Conservation (phyloP, 345 rosid species). For the Diplotaxis tenuifolia region DNA sequence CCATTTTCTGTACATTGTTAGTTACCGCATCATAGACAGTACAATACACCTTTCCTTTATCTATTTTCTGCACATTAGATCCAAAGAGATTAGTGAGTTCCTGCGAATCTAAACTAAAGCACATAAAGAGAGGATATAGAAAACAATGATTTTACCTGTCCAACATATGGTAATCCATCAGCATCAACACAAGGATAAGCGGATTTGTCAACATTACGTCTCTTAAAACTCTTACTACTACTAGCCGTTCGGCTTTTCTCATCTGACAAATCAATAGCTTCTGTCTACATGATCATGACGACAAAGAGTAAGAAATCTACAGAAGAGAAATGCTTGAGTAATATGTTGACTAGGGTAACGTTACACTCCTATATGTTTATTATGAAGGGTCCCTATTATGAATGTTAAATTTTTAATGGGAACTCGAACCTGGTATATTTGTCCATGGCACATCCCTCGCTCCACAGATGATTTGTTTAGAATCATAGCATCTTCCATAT, state of each 20-base stretch:
- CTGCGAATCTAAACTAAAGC: not conserved
- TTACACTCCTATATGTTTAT: not conserved
- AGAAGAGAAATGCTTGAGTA: not conserved
- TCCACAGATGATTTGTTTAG: slow-evolving; percentile 92
- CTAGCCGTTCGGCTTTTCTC: slow-evolving; percentile 47
- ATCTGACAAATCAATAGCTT: slow-evolving; percentile 74
- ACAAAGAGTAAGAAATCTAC: not conserved
- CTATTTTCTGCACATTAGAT: slow-evolving; percentile 52
- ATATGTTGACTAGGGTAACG: not conserved
- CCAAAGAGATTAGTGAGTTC: slow-evolving; percentile 1
- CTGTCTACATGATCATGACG: slow-evolving; percentile 57
- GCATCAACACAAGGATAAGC: slow-evolving; percentile 59
- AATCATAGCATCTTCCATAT: slow-evolving; percentile 99
- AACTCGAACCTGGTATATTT: slow-evolving; percentile 83
- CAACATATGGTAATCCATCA: slow-evolving; percentile 93
- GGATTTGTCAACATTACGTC: slow-evolving; percentile 53
- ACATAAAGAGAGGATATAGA: not conserved
- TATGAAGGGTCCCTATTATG: too few relatives aligned
- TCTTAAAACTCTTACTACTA: slow-evolving; percentile 51
- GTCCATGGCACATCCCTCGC: slow-evolving; percentile 95
- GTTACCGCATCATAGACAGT: slow-evolving; percentile 58
- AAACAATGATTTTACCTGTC: slow-evolving; percentile 59
- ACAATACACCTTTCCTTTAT: slow-evolving; percentile 64
- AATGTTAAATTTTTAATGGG: not conserved
- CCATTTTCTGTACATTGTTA: slow-evolving; percentile 36